Evolutionary conservation across 2,329 filamentous ascomycete genomes (phyloP).

Genomic region (Aaosphaeria arxii): DNA sequence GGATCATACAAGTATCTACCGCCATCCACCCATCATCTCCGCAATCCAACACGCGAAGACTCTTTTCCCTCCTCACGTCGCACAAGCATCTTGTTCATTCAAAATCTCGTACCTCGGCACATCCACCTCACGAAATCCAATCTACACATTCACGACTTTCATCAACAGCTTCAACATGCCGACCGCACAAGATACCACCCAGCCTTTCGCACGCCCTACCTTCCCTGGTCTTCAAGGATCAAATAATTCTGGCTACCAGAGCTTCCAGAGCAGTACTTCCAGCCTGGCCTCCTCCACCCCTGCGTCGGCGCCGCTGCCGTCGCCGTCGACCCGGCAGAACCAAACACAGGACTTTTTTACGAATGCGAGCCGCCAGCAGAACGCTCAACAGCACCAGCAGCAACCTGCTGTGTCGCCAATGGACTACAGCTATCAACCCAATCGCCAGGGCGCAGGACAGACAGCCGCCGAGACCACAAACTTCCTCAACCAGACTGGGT

Average conservation of each 20-base stretch:
- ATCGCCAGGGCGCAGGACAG: conserved; percentile 29
- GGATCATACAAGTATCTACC: too few relatives aligned
- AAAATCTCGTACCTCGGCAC: too few relatives aligned
- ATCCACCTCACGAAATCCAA: too few relatives aligned
- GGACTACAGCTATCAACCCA: conserved; percentile 34
- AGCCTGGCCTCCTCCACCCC: conserved; percentile 35
- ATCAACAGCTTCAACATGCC: too few relatives aligned
- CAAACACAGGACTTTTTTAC: conserved; percentile 32
- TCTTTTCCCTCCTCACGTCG: too few relatives aligned
- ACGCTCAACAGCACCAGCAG: conserved; percentile 22
- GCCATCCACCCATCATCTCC: too few relatives aligned
- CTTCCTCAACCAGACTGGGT: conserved; percentile 77
- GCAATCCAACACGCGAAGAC: too few relatives aligned
- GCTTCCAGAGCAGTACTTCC: conserved; percentile 41
- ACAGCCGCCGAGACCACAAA: conserved; percentile 50
- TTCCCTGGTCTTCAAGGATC: conserved; percentile 33
- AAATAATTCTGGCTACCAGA: conserved; percentile 34
- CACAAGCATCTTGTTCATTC: too few relatives aligned
- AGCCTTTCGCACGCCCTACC: conserved; percentile 21
- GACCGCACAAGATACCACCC: too few relatives aligned
- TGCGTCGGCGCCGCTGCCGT: conserved; percentile 29
- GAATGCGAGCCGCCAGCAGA: conserved; percentile 26
- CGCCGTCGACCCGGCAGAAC: conserved; percentile 30
- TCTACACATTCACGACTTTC: too few relatives aligned
- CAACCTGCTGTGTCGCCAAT: not conserved